phyloP scores from a whole-genome alignment of 2,329 filamentous ascomycete genomes.

The Stachybotrys chartarum region DNA sequence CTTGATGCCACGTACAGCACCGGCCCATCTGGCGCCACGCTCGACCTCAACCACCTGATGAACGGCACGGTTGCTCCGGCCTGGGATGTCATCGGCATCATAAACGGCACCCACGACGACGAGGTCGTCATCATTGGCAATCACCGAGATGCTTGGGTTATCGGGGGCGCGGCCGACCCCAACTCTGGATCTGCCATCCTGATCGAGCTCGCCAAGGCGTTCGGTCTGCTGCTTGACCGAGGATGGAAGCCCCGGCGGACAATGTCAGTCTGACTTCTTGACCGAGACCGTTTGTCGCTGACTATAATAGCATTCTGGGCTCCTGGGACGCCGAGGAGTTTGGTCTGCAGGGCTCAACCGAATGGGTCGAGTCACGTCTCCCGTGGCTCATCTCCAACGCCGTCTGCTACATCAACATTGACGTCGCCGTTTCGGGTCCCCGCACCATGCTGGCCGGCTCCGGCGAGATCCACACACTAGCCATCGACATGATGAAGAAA shows the following conservation, averaged over 20 bases:
- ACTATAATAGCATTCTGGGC: background rate
- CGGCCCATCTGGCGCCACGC: background rate
- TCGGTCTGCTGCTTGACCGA: slow-evolving; percentile 34
- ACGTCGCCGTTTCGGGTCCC: slow-evolving; percentile 37
- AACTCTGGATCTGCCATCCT: slow-evolving; percentile 42
- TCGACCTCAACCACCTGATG: slow-evolving; percentile 6
- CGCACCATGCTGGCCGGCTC: slow-evolving; percentile 24
- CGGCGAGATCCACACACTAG: slow-evolving; percentile 11
- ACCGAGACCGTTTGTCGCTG: background rate
- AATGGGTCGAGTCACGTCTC: background rate
- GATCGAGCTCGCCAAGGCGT: slow-evolving; percentile 41
- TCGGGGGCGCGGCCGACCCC: slow-evolving; percentile 44
- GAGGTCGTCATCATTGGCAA: slow-evolving; percentile 42
- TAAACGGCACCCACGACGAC: slow-evolving; percentile 30
- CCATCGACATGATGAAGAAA: slow-evolving; percentile 14
- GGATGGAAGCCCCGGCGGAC: slow-evolving; percentile 46
- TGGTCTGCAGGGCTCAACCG: slow-evolving; percentile 1
- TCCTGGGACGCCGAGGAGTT: slow-evolving; percentile 2
- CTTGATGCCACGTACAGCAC: slow-evolving; percentile 1
- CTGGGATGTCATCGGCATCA: slow-evolving; percentile 29
- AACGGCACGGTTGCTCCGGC: slow-evolving; percentile 7
- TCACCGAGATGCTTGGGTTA: slow-evolving; percentile 47
- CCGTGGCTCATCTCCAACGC: slow-evolving; percentile 1
- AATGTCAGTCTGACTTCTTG: slow-evolving; percentile 21
- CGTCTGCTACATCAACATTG: slow-evolving; percentile 39